Evolutionary conservation across 805 yeast species (phyloP).

Genomic region (Tetrapisispora fleetii): DNA sequence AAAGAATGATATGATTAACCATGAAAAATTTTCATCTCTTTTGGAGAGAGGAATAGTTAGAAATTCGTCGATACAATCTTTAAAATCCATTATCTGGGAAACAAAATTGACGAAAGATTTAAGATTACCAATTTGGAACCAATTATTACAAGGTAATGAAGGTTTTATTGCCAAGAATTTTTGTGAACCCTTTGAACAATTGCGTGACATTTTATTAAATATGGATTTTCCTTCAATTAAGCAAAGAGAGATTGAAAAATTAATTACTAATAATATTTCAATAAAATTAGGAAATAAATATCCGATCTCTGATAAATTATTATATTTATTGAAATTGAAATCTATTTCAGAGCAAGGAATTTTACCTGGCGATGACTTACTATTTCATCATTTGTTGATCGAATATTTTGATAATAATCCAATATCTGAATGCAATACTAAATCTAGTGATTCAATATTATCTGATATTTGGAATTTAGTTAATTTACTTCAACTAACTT

Average conservation of each 20-base stretch:
- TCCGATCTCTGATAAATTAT: conserved; percentile 16
- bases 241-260: conserved; percentile 21
- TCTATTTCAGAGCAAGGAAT: conserved; percentile 31
- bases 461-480: conserved; percentile 26
- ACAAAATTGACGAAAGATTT: conserved; percentile 19
- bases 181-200: conserved; percentile 33
- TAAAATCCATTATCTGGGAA: conserved; percentile 26
- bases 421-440: neutral
- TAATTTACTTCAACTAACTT: conserved; percentile 25
- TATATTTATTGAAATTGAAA: conserved; percentile 27
- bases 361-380: conserved; percentile 28
- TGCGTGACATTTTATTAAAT: conserved; percentile 22
- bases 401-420: conserved; percentile 12
- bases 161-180: conserved; percentile 17
- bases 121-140: conserved; percentile 16
- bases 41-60: conserved; percentile 27
- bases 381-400: conserved; percentile 26
- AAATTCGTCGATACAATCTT: conserved; percentile 19
- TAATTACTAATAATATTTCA: conserved; percentile 13
- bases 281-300: conserved; percentile 10
- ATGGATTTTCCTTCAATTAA: conserved; percentile 27
- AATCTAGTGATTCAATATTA: neutral
- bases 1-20: conserved; percentile 21
- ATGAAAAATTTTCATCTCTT: conserved; percentile 18
- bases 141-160: conserved; percentile 18